Evolutionary conservation across 768 basidiomycete genomes (phyloP), one percentile per base, ranked within the genome.

Genomic region (Cystobasidium onofrii): DNA sequence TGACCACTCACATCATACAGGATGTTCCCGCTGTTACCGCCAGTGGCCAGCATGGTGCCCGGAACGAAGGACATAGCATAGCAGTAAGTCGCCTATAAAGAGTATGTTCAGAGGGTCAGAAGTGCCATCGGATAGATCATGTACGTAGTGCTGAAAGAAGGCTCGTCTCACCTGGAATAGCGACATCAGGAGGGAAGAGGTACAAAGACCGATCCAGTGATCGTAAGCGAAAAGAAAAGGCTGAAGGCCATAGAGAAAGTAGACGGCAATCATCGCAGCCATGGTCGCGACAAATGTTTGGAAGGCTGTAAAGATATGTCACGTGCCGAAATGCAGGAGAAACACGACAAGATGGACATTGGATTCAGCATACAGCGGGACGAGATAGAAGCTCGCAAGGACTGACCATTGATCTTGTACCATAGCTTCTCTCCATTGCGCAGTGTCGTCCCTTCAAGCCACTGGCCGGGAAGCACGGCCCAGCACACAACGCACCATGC

Each of bases 381-480:
- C 12, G 43, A 50, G 25, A 23, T 69, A 34, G 34, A 10, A 27
- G 23, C 2, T 50, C 44, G 27, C 39, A 7, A 12, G 57, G 17
- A 81, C 85, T 77, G 79, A 93, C 94, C 94, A 83, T 99, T 98
- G 74, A 96, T 92, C 83, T 91, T 97, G 85, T 99, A 99, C 34
- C 1, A 65, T 74, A 85, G 82, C 80, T 90, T 88, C 79, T 83
- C 84, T 0, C 94, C 94, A 50, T 87, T 88, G 57, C 96, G 85
- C 77, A 95, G 81, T 9, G 84, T 83, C 29, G 83, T 86, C 27
- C 92, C 92, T 60, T 89, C 83, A 4, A 92, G 84, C 83, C 84
- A 84, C 74, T 90, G 88, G 2, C 86, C 87, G 20, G 87, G 96
- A 15, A 98, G 82, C 62, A 92, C 78, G 3, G 83, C 84, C 93